A percentile compares a stretch with the other conserved stretches of the same genome.
These are phyloP conservation scores for Hippophae tibetana DNA, from an alignment of 306 rosid species.

Conservation along the genomic window DNA sequence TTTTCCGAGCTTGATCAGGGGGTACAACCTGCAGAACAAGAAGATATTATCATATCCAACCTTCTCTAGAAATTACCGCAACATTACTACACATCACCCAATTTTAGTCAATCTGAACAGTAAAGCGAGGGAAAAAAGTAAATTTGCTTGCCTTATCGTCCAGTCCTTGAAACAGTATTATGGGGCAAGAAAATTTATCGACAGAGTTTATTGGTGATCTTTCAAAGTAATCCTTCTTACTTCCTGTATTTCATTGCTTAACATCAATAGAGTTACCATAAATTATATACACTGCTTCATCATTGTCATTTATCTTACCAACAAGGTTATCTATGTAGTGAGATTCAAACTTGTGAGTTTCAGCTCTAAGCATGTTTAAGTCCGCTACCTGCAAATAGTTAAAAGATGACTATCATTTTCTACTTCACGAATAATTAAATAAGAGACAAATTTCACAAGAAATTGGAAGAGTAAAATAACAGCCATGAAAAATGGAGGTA, in stretches of 20 bases:
- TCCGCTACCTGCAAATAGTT: slow-evolving; percentile 61
- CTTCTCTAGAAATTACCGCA: neutral
- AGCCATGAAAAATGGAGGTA: too few species aligned
- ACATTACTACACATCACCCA: neutral
- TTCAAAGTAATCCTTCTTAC: slow-evolving; percentile 46
- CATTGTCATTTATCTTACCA: slow-evolving; percentile 43
- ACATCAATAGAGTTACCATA: slow-evolving; percentile 4
- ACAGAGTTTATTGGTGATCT: slow-evolving; percentile 79
- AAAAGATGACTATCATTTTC: neutral
- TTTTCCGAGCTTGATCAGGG: slow-evolving; percentile 77
- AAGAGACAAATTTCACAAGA: too few species aligned
- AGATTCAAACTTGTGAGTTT: too few species aligned
- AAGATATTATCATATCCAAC: neutral
- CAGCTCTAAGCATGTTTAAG: slow-evolving; percentile 21
- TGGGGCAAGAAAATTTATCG: slow-evolving; percentile 76
- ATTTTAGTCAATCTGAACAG: neutral
- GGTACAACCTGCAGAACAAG: slow-evolving; percentile 55
- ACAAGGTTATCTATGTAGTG: too few species aligned
- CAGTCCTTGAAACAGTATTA: slow-evolving; percentile 84
- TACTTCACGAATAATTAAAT: too few species aligned
- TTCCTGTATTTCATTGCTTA: slow-evolving; percentile 41
- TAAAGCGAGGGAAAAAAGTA: slow-evolving; percentile 1
- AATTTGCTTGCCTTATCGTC: slow-evolving; percentile 69
- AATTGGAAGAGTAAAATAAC: too few species aligned
- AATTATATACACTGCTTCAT: slow-evolving; percentile 1